phyloP scores from a whole-genome alignment of 768 basidiomycete genomes.

The Mycena rosella region DNA sequence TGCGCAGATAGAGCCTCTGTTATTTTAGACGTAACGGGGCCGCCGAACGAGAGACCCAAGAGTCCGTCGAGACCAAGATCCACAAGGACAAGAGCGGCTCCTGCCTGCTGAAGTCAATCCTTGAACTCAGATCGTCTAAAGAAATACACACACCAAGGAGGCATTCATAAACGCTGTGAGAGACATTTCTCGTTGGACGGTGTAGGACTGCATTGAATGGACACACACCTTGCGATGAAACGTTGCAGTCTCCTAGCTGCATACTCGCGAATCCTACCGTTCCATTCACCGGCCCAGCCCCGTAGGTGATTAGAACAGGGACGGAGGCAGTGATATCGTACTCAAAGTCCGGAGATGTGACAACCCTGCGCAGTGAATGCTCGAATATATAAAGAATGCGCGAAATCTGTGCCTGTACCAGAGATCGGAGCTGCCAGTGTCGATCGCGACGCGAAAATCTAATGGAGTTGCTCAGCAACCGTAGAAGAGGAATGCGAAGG shows the following conservation, averaged over 20 bases:
- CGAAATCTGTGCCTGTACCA: neutral
- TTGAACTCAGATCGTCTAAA: neutral
- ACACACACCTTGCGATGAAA: neutral
- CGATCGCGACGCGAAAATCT: neutral
- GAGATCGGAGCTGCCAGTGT: neutral
- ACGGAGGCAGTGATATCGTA: neutral
- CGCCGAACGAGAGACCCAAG: neutral
- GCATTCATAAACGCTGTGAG: neutral
- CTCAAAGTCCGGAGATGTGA: neutral
- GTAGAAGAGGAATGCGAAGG: neutral
- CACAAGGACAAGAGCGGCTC: neutral
- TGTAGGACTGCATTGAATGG: neutral
- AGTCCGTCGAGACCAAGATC: neutral
- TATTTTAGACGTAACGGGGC: neutral
- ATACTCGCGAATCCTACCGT: neutral
- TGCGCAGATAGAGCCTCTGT: neutral
- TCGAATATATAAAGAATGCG: no score
- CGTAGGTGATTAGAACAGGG: no score
- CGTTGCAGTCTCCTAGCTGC: neutral
- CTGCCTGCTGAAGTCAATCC: neutral
- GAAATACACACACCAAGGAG: neutral
- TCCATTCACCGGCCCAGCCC: neutral
- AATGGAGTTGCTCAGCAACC: neutral
- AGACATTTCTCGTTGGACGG: neutral
- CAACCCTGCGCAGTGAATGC: neutral